Percentiles rank a stretch among this genome's conserved stretches.
Evolutionary conservation across 495 filamentous ascomycete genomes (phyloP).

Genomic region (Penicillium canescens): DNA sequence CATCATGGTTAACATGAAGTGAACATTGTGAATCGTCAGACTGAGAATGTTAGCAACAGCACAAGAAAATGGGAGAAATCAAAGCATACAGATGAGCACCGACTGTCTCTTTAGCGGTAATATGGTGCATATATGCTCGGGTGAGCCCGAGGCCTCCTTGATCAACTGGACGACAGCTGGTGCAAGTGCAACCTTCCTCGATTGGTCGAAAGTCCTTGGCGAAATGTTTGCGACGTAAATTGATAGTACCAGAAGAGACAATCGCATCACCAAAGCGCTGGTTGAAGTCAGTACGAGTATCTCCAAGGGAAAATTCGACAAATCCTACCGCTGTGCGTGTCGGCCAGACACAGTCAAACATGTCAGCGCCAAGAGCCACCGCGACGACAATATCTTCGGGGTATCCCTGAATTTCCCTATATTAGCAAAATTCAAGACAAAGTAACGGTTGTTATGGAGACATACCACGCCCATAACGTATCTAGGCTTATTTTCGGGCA

Average conservation of each 20-base stretch:
- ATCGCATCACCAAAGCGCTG: slow-evolving; percentile 89
- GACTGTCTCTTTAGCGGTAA: slow-evolving; percentile 90
- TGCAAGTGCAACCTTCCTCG: slow-evolving; percentile 77
- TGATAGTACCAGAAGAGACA: slow-evolving; percentile 75
- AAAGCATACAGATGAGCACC: slow-evolving; percentile 76
- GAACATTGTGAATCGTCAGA: slow-evolving; percentile 94
- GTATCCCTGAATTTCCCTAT: slow-evolving; percentile 59
- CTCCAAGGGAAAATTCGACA: not conserved
- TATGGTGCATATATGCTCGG: slow-evolving; percentile 85
- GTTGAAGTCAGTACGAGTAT: not conserved
- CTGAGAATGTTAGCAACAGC: slow-evolving; percentile 30
- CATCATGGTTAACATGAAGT: slow-evolving; percentile 86
- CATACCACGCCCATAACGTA: slow-evolving; percentile 96
- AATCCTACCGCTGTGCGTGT: slow-evolving; percentile 77
- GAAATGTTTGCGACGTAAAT: slow-evolving; percentile 75
- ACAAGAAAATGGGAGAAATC: not conserved
- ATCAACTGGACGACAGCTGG: slow-evolving; percentile 66
- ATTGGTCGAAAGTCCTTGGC: slow-evolving; percentile 80
- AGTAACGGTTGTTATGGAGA: not conserved
- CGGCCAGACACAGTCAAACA: slow-evolving; percentile 99
- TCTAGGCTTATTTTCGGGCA: slow-evolving; percentile 88
- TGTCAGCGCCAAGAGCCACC: slow-evolving; percentile 90
- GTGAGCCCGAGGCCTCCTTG: slow-evolving; percentile 83
- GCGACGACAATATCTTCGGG: slow-evolving; percentile 93
- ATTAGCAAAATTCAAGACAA: slow-evolving; percentile 11